Conservation (phyloP, 805 yeast genomes). For the Candida michaelii region DNA sequence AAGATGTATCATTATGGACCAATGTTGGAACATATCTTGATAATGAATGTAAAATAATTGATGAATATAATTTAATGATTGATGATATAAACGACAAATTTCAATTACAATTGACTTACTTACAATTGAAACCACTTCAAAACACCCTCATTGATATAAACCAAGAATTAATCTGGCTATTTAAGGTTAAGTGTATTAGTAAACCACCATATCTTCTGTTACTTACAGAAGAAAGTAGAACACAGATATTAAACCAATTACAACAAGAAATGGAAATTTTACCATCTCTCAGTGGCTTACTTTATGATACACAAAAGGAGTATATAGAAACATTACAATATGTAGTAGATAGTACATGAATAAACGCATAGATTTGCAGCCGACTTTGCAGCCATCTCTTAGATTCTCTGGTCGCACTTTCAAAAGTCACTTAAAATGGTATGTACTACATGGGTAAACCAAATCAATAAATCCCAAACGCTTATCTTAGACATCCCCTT, state of each 20-base stretch:
- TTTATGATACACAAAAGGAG: conserved; percentile 1
- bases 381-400: no score
- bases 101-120: neutral
- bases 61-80: conserved; percentile 11
- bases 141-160: neutral
- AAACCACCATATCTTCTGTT: conserved; percentile 15
- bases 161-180: conserved; percentile 12
- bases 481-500: neutral
- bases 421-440: neutral
- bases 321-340: neutral
- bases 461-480: no score
- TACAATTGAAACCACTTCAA: neutral
- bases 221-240: neutral
- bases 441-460: neutral
- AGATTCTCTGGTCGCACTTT: no score
- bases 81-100: conserved; percentile 9
- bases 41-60: conserved; percentile 1
- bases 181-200: conserved; percentile 13
- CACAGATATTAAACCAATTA: neutral
- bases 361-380: no score
- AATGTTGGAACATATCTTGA: conserved; percentile 11
- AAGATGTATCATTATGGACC: conserved; percentile 27
- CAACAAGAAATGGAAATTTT: neutral
- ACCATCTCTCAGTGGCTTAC: neutral
- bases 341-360: neutral